Percentiles rank a stretch among this genome's conserved stretches.
phyloP scores from a whole-genome alignment of 306 rosid genomes.

The Luffa aegyptiaca region DNA sequence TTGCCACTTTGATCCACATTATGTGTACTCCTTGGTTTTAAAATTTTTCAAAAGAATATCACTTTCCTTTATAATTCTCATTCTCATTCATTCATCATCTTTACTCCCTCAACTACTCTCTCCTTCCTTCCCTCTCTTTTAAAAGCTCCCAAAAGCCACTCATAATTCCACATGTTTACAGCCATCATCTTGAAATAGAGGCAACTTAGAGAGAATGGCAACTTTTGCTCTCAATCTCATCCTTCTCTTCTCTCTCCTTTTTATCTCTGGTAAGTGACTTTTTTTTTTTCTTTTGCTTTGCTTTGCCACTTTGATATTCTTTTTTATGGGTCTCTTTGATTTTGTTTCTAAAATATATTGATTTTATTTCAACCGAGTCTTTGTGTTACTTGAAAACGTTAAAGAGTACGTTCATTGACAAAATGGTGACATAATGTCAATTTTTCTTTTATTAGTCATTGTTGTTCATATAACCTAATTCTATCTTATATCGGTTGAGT shows the following conservation, averaged over 20 bases:
- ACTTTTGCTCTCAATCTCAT: neutral
- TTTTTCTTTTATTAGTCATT: too few relatives aligned
- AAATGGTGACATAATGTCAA: neutral
- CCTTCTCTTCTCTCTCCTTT: neutral
- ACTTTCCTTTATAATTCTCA: neutral
- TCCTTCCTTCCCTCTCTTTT: neutral
- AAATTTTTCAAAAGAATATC: neutral
- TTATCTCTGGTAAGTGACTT: neutral
- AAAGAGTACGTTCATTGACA: neutral
- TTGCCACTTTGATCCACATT: slow-evolving; percentile 1
- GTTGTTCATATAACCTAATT: neutral
- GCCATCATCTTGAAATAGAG: neutral
- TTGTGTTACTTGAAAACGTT: neutral
- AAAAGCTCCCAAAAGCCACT: neutral
- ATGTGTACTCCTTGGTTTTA: neutral
- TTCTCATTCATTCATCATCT: neutral
- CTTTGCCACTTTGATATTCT: neutral
- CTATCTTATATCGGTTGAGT: neutral
- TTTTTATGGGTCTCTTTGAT: neutral
- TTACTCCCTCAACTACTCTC: neutral
- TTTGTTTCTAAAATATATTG: neutral
- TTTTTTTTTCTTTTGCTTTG: neutral
- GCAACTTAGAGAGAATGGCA: neutral
- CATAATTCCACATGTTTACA: neutral
- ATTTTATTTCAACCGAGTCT: neutral